phyloP scores from a whole-genome alignment of 768 basidiomycete genomes.

The Pholiota microspora region DNA sequence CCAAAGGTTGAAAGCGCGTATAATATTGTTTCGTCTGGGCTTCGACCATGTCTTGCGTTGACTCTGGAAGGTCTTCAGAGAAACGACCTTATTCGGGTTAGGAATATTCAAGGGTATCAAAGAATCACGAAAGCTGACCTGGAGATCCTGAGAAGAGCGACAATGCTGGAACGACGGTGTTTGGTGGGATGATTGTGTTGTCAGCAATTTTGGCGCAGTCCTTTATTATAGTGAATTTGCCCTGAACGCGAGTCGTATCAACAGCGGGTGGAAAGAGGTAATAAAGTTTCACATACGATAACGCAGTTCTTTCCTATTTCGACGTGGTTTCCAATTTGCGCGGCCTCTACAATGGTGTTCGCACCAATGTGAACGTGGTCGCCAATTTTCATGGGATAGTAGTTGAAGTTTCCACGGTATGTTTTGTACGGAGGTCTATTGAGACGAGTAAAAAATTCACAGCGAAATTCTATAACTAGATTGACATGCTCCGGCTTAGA shows the following conservation, averaged over 20 bases:
- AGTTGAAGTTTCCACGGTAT: constrained; percentile 89
- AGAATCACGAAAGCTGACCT: constrained; percentile 44
- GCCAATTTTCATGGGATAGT: constrained; percentile 96
- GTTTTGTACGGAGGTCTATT: constrained; percentile 84
- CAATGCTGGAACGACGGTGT: constrained; percentile 89
- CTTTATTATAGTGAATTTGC: constrained; percentile 95
- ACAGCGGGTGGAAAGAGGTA: background rate
- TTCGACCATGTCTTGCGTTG: constrained; percentile 91
- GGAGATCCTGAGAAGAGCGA: constrained; percentile 87
- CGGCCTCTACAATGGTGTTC: constrained; percentile 89
- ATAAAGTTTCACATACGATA: constrained; percentile 57
- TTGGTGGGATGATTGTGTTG: constrained; percentile 85
- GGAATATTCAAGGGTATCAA: background rate
- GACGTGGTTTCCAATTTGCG: constrained; percentile 90
- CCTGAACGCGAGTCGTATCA: constrained; percentile 42
- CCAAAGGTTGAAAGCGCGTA: constrained; percentile 67
- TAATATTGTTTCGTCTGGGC: constrained; percentile 83
- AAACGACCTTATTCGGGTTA: too few relatives aligned
- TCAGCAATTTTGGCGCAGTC: constrained; percentile 91
- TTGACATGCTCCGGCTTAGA: background rate
- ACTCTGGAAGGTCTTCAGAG: constrained; percentile 84
- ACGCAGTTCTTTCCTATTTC: constrained; percentile 95
- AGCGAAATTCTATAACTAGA: too few relatives aligned
- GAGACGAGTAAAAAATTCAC: background rate
- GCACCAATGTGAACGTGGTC: constrained; percentile 95